Conservation (phyloP, 2,329 filamentous ascomycete species). For the Allantophomopsis lycopodina region DNA sequence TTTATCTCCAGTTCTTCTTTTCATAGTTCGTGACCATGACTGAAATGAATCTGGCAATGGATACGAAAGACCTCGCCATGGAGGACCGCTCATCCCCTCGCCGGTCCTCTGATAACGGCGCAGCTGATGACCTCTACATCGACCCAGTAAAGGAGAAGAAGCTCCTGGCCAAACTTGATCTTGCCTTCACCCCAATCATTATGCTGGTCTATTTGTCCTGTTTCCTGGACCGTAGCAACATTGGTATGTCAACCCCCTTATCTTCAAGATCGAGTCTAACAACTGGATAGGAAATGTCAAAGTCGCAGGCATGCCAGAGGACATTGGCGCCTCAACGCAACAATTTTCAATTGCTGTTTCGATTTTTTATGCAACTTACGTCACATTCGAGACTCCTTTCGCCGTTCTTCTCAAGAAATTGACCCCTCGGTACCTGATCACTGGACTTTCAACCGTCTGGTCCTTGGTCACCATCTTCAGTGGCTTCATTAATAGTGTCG, state of each 20-base stretch:
- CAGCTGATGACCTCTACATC: not conserved
- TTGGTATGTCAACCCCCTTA: not conserved
- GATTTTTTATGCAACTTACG: conserved; percentile 35
- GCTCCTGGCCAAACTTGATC: not conserved
- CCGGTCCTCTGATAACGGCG: no score
- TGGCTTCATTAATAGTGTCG: conserved; percentile 37
- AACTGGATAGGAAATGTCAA: conserved; percentile 5
- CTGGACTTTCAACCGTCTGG: conserved; percentile 22
- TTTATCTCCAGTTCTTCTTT: no score
- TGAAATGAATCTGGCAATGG: no score
- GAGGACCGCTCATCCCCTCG: no score
- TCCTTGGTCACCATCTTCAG: conserved; percentile 37
- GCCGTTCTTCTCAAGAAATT: conserved; percentile 31
- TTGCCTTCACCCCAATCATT: conserved; percentile 44
- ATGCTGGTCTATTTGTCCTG: conserved; percentile 62
- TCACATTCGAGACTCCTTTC: conserved; percentile 31
- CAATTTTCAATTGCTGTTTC: conserved; percentile 18
- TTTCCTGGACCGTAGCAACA: conserved; percentile 46
- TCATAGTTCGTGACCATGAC: no score
- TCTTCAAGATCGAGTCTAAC: no score
- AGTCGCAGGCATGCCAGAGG: conserved; percentile 6
- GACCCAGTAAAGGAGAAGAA: not conserved
- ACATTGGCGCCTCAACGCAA: conserved; percentile 5
- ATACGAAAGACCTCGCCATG: no score
- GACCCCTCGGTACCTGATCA: conserved; percentile 25